Evolutionary conservation across 257 asterid genomes (phyloP).

Genomic region (Ballota nigra): DNA sequence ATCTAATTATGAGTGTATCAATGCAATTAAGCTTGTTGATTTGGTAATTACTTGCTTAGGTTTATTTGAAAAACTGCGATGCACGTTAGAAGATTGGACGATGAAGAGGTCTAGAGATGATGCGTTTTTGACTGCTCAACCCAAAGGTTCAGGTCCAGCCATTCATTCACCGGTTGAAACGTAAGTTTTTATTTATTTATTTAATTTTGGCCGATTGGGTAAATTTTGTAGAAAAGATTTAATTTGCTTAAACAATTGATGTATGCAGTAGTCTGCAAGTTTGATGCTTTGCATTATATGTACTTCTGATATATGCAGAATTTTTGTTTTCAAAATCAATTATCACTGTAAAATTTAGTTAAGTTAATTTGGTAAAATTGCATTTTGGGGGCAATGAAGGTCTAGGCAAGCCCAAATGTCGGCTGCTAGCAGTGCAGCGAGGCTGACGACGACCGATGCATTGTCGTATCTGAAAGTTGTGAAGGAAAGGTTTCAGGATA

Average conservation of each 20-base stretch:
- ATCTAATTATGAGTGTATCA: constrained; percentile 38
- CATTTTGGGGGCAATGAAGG: constrained; percentile 41
- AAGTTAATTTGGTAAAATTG: neutral
- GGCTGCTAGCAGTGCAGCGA: constrained; percentile 61
- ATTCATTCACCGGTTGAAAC: constrained; percentile 54
- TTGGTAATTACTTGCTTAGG: constrained; percentile 25
- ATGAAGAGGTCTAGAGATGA: constrained; percentile 84
- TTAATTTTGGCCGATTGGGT: neutral
- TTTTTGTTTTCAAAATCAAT: neutral
- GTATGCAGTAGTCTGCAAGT: too few species aligned
- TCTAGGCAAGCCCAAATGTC: constrained; percentile 67
- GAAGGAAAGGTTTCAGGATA: constrained; percentile 76
- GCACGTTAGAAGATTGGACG: constrained; percentile 16
- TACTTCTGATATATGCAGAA: neutral
- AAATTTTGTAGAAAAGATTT: neutral
- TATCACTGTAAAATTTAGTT: neutral
- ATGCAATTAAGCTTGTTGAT: constrained; percentile 29
- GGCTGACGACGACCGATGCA: constrained; percentile 80
- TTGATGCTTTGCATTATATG: neutral
- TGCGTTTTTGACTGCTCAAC: constrained; percentile 44
- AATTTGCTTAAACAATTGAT: too few species aligned
- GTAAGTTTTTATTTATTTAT: constrained; percentile 37
- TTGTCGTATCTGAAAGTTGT: constrained; percentile 81
- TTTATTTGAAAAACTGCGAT: constrained; percentile 16
- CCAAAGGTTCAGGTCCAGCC: constrained; percentile 50